Evolutionary conservation across 305 asterid species (phyloP).

Genomic region (Solanum aculeatissimum): DNA sequence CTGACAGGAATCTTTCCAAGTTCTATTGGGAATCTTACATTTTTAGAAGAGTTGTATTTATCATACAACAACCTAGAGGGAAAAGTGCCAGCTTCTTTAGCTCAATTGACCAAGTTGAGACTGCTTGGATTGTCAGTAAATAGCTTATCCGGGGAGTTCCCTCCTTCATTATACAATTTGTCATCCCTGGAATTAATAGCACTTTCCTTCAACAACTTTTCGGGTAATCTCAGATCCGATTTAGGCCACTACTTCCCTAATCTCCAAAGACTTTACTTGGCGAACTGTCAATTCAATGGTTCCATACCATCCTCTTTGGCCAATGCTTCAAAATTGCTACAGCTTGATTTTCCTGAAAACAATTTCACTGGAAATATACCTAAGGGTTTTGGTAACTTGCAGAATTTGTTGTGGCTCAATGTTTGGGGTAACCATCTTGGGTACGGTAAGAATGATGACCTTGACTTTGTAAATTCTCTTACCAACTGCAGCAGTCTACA

Average conservation of each 20-base stretch:
- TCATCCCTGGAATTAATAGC: slow-evolving; percentile 19
- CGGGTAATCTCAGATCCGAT: slow-evolving; percentile 11
- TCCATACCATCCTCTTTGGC: slow-evolving; percentile 16
- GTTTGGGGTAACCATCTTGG: slow-evolving; percentile 12
- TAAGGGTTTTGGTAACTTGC: slow-evolving; percentile 3
- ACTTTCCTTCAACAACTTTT: slow-evolving; percentile 23
- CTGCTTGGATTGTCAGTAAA: neutral
- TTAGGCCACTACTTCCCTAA: slow-evolving; percentile 11
- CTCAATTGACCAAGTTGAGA: neutral
- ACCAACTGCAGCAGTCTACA: slow-evolving; percentile 15
- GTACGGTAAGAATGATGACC: neutral
- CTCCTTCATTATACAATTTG: slow-evolving; percentile 18
- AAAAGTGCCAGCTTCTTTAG: slow-evolving; percentile 4
- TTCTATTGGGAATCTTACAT: slow-evolving; percentile 11
- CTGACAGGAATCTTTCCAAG: slow-evolving; percentile 7
- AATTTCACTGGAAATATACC: slow-evolving; percentile 18
- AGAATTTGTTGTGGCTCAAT: neutral
- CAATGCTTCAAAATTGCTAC: slow-evolving; percentile 11
- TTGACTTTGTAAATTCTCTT: slow-evolving; percentile 13
- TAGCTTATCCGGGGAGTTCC: slow-evolving; percentile 24
- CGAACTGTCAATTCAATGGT: slow-evolving; percentile 10
- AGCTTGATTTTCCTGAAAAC: slow-evolving; percentile 4
- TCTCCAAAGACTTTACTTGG: slow-evolving; percentile 11
- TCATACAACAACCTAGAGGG: slow-evolving; percentile 2
- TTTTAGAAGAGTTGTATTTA: neutral